Base-by-base conservation (phyloP, 1,284 basidiomycete genomes). In the Heliocybe sulcata region DNA sequence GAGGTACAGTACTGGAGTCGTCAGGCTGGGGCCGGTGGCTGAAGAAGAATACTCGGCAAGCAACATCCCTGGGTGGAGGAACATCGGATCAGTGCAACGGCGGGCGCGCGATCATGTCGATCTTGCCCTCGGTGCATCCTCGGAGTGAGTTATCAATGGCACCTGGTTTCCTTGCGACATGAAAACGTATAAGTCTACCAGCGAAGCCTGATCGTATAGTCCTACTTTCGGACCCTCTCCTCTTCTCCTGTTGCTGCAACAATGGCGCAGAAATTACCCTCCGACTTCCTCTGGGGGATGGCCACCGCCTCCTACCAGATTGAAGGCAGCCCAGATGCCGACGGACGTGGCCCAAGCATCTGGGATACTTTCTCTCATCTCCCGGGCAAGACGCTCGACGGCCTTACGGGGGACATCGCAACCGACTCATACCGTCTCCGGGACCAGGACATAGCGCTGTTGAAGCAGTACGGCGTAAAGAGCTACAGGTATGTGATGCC, bases 301-400 rank as follows among this genome's bases (percentile, higher is more conserved):
- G 84, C 86, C 2, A 89, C 87, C n/a, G 85, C 82, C 23, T 76
- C 75, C 53, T 83, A 81, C 67, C 81, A 90, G 71, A 85, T 87
- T 51, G 85, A 87, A 70, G 85, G 85, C 14, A 82, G 83, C 1
- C 74, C 79, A 22, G 64, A 76, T 51, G 72, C 69, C 23, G 79
- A 82, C 53, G 80, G 79, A 10, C 81, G 83, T 54, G 80, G 82
- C 0, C 80, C 79, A 56, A 85, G 83, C 20, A 81, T 87, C 61
- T 90, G 87, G 87, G 88, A 90, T 65, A 80, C 79, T 54, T 90
- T 87, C 68, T 80, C 82, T 42, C 77, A 81, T 57, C 71, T 70
- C 22, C 85, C 85, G 0, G 85, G 85, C 53, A 81, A 81, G 67
- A 86, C 83, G 12, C 69, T 75, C 48, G 87, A 90, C 63, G 83